Conservation (phyloP, 2,329 filamentous ascomycete genomes). For the Didymella glomerata region DNA sequence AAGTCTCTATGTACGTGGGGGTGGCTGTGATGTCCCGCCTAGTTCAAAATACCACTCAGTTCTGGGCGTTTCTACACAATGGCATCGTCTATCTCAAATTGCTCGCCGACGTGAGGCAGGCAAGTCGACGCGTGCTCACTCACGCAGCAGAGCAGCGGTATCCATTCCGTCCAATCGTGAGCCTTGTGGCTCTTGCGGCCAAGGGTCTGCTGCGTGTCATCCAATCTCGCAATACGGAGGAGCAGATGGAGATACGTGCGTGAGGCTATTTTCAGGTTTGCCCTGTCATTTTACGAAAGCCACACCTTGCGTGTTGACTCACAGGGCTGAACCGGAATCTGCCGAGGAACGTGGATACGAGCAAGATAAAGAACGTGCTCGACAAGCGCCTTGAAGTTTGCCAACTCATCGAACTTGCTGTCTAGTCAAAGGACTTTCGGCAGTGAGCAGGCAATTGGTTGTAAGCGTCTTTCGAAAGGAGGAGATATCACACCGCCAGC, state of each 20-base stretch:
- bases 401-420: slow-evolving; percentile 14
- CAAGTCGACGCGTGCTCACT: not conserved
- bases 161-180: slow-evolving; percentile 15
- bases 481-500: slow-evolving; percentile 46
- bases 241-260: slow-evolving; percentile 25
- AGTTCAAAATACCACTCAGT: not conserved
- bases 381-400: slow-evolving; percentile 15
- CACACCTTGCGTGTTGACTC: slow-evolving; percentile 9
- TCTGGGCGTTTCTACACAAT: not conserved
- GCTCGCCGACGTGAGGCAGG: not conserved
- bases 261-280: slow-evolving; percentile 19
- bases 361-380: slow-evolving; percentile 14
- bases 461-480: slow-evolving; percentile 16
- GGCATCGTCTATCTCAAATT: not conserved
- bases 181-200: slow-evolving; percentile 12
- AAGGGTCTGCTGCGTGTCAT: slow-evolving; percentile 41
- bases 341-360: slow-evolving; percentile 13
- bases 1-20: not conserved
- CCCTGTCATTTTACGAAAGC: slow-evolving; percentile 19
- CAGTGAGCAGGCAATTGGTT: slow-evolving; percentile 31
- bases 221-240: slow-evolving; percentile 26
- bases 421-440: slow-evolving; percentile 8
- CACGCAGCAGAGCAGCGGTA: slow-evolving; percentile 15
- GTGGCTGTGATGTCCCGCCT: slow-evolving; percentile 3
- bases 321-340: slow-evolving; percentile 16